Percentiles rank a stretch among this genome's conserved stretches.
phyloP scores from a whole-genome alignment of 257 asterid genomes.

The Rubia yunnanensis region DNA sequence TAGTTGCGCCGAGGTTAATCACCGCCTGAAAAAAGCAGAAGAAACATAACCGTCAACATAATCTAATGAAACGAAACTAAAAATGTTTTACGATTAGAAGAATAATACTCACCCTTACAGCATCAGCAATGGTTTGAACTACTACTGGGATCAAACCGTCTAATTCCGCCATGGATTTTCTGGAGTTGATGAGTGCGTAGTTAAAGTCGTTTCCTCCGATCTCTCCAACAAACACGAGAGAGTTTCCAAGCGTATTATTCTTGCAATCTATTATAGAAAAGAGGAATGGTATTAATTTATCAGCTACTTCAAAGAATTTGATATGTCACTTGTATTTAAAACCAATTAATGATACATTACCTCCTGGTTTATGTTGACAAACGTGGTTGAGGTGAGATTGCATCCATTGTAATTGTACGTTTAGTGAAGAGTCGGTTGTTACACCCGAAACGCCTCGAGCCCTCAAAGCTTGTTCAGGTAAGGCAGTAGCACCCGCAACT shows the following conservation, averaged over 20 bases:
- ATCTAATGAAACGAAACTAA: too few species aligned
- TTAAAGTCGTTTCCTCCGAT: constrained; percentile 27
- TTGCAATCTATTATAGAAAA: background rate
- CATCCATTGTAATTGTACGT: background rate
- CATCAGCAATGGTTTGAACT: background rate
- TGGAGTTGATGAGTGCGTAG: constrained; percentile 6
- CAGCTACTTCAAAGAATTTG: too few species aligned
- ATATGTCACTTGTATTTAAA: too few species aligned
- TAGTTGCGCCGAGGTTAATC: background rate
- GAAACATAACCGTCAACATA: too few species aligned
- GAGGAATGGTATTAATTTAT: too few species aligned
- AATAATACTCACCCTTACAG: background rate
- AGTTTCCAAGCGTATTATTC: constrained; percentile 8
- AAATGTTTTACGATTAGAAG: too few species aligned
- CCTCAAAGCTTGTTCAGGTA: background rate
- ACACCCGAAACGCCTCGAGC: background rate
- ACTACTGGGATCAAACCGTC: constrained; percentile 3
- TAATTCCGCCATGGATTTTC: background rate
- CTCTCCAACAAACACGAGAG: constrained; percentile 26
- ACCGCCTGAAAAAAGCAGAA: too few species aligned
- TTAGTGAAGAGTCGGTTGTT: background rate
- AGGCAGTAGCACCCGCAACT: background rate
- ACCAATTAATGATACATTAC: too few species aligned
- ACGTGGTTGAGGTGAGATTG: background rate
- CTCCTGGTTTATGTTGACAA: background rate